Base-by-base conservation (phyloP, 306 rosid species). In the Casuarina glauca region DNA sequence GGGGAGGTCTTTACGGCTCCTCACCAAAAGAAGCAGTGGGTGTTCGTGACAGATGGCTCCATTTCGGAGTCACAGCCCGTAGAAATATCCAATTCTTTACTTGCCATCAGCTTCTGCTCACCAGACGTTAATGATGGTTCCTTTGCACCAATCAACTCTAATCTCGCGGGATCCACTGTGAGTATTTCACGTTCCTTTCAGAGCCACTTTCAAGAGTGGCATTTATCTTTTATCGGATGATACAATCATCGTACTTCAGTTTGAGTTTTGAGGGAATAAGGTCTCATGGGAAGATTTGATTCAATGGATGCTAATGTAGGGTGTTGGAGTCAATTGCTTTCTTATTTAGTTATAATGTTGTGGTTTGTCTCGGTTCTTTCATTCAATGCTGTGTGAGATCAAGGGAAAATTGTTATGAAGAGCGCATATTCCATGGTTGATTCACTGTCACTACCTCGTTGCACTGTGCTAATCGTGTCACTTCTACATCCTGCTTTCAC, bases 11-110 rank as follows among this genome's bases (percentile, higher is more conserved):
- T 82, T 84, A 77, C 75, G 69, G 72, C 86, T 52, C 82, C 79
- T 70, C 88, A 86, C 60, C 93, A 87, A 74, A 89, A 78, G 85
- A 92, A 85, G 83, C 98, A 94, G 78, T 92, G 97, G 98, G 82
- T 89, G 80, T 94, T 90, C 75, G 97, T 91, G 80, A 84, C 95
- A 72, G 97, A 90, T 86, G 90, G 90, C 84, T 90, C 97, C 78
- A 77, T 63, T 76, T 69, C 77, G 63, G 91, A 82, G 74, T 80
- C 80, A 79, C 79, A 71, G 48, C 75, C 88, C 3, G 89, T 86
- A 69, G 80, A 87, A 60, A 57, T 79, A 61, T 73, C 72, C 26
- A 77, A 82, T 80, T 84, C 85, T 55, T 75, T 92, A 84, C 97
- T 94, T 74, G 98, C 97, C 83, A 91, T 94, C 76, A 86, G 90